Evolutionary conservation across 1,139 yeast genomes (phyloP).

Genomic region (Pneumocystis oryctolagi): DNA sequence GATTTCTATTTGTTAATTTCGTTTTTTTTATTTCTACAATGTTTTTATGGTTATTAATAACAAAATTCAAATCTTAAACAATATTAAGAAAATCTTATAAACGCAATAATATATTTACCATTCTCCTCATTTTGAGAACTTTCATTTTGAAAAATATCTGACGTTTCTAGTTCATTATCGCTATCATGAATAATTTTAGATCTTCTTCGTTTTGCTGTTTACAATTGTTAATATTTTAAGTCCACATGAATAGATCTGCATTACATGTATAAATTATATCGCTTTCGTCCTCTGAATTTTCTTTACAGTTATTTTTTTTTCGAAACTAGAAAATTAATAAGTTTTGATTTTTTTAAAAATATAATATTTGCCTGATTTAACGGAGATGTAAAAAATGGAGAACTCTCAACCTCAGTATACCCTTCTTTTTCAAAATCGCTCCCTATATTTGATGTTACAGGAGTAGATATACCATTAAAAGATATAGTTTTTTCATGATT

Average conservation of each 20-base stretch:
- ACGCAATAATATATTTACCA: not conserved
- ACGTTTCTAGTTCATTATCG: constrained; percentile 18
- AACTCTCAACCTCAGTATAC: not conserved
- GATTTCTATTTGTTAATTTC: not conserved
- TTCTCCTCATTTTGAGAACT: not conserved
- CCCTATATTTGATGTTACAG: not conserved
- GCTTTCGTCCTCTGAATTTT: constrained; percentile 18
- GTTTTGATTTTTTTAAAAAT: not conserved
- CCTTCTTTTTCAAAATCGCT: not conserved
- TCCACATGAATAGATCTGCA: not conserved
- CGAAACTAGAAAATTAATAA: constrained; percentile 11
- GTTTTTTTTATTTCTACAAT: not conserved
- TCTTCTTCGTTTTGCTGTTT: constrained; percentile 12
- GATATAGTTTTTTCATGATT: not conserved
- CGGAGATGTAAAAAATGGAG: not conserved
- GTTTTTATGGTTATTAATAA: not conserved
- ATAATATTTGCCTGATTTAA: constrained; percentile 3
- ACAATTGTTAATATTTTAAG: not conserved
- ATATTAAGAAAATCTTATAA: not conserved
- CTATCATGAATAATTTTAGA: constrained; percentile 14
- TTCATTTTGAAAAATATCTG: not conserved
- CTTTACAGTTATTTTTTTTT: constrained; percentile 17
- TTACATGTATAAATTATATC: constrained; percentile 7
- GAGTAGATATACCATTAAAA: not conserved
- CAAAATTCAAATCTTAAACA: not conserved